Evolutionary conservation across 2,329 filamentous ascomycete genomes (phyloP), one percentile per base, ranked within the genome.

Genomic region (Claviceps sp.): DNA sequence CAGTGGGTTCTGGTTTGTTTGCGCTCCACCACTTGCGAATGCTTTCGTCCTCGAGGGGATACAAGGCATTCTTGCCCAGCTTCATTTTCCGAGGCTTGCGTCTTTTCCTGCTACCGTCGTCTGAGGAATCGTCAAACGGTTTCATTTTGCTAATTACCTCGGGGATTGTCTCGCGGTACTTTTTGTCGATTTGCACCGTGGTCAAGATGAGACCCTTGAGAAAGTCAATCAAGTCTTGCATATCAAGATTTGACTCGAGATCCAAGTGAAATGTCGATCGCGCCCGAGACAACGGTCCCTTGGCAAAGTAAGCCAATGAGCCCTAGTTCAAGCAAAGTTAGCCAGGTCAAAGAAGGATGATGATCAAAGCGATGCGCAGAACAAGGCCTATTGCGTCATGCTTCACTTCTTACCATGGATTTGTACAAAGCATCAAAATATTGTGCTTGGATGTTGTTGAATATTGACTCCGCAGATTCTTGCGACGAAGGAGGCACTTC

Each of bases 271-370:
- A 88, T 14, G 82, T 78, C 47, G 83, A 84, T 54, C 87, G 78
- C 46, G 85, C 83, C 58, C 86, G 77, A 45, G 87, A 87, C 19
- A 93, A 70, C 1, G 87, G 85, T 0, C 87, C 87, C 69, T 93
- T 93, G 19, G 84, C 84, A 66, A 91, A 90, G 65, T 90, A 93
- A 53, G 87, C 87, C 52, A 91, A 70, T 3, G 87, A 88, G 38
- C 85, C 87, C 76, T 87, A 16, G 13, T 38, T 16, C 4, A 38
- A 34, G n/a, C 37, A 17, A 2, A 63, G 17, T 50, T 44, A 50
- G 48, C 13, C 11, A 6, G 8, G 26, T 38, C 14, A 22, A 57
- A 16, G 65, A 54, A 5, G 70, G 16, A 64, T 30, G 19, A 17
- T 24, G 42, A 13, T 13, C 6, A 22, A 22, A 19, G 22, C 30